phyloP scores from a whole-genome alignment of 768 basidiomycete genomes.

The Serendipita sp. region DNA sequence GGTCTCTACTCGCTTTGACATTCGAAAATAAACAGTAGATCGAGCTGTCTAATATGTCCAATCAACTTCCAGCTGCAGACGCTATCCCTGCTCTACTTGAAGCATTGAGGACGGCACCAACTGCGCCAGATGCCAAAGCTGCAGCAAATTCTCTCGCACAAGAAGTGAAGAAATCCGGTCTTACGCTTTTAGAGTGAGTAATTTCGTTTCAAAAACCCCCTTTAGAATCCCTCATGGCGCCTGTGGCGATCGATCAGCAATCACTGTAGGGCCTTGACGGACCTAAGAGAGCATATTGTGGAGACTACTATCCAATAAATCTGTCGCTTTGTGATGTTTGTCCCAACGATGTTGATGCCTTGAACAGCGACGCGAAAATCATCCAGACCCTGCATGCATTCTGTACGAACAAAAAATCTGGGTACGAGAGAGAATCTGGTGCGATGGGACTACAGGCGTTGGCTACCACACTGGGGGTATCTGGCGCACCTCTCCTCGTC shows the following conservation, averaged over 20 bases:
- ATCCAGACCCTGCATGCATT: slow-evolving; percentile 49
- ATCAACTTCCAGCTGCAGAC: not conserved
- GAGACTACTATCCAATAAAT: slow-evolving; percentile 35
- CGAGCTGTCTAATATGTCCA: not conserved
- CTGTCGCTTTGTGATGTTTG: slow-evolving; percentile 20
- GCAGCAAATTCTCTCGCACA: slow-evolving; percentile 69
- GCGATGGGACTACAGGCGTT: slow-evolving; percentile 69
- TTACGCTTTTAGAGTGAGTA: not conserved
- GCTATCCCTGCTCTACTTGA: slow-evolving; percentile 28
- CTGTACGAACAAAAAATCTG: slow-evolving; percentile 73
- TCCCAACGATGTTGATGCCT: too few species aligned
- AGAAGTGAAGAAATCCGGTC: slow-evolving; percentile 33
- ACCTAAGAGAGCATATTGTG: too few species aligned
- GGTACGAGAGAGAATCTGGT: slow-evolving; percentile 77
- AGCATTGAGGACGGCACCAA: slow-evolving; percentile 40
- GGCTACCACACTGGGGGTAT: slow-evolving; percentile 49
- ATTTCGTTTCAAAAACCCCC: not conserved
- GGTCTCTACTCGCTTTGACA: too few species aligned
- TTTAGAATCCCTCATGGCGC: too few species aligned
- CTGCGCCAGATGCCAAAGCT: slow-evolving; percentile 69
- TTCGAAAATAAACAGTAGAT: not conserved
- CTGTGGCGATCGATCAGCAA: too few species aligned
- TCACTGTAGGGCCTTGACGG: too few species aligned
- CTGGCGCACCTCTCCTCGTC: slow-evolving; percentile 58
- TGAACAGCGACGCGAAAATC: slow-evolving; percentile 41